phyloP scores from a whole-genome alignment of 306 rosid genomes.

The Fragaria ananassa region DNA sequence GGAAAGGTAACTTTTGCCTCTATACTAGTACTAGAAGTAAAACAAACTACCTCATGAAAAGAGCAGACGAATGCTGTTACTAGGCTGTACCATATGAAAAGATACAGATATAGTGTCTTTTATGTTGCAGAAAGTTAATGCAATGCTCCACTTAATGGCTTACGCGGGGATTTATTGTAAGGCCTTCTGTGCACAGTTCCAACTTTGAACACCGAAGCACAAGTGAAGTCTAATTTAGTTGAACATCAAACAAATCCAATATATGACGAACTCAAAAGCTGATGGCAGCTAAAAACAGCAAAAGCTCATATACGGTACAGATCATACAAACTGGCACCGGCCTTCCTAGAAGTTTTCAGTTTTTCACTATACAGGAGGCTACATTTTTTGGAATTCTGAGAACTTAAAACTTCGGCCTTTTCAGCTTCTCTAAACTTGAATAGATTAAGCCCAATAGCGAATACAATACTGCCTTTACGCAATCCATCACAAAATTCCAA shows the following conservation, averaged over 20 bases:
- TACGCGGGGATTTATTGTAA: too few species aligned
- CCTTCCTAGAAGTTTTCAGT: not conserved
- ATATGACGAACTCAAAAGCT: not conserved
- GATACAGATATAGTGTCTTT: too few species aligned
- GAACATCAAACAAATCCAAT: not conserved
- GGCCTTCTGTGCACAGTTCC: too few species aligned
- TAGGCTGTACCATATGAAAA: too few species aligned
- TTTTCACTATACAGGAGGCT: not conserved
- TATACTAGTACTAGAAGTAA: too few species aligned
- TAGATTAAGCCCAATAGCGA: slow-evolving; percentile 54
- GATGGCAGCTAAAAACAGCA: not conserved
- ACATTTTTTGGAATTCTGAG: not conserved
- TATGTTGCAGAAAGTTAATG: too few species aligned
- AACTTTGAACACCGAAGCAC: too few species aligned
- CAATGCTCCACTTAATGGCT: too few species aligned
- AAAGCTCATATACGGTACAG: not conserved
- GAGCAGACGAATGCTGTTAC: too few species aligned
- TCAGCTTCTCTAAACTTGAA: slow-evolving; percentile 56
- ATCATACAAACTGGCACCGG: not conserved
- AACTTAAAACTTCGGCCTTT: slow-evolving; percentile 26
- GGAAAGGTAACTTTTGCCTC: too few species aligned
- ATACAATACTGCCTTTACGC: slow-evolving; percentile 49
- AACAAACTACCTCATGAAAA: too few species aligned
- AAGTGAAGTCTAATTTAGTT: not conserved
- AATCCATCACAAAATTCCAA: slow-evolving; percentile 67